Evolutionary conservation across 2,329 filamentous ascomycete species (phyloP).

Genomic region (Fusarium sacchari): DNA sequence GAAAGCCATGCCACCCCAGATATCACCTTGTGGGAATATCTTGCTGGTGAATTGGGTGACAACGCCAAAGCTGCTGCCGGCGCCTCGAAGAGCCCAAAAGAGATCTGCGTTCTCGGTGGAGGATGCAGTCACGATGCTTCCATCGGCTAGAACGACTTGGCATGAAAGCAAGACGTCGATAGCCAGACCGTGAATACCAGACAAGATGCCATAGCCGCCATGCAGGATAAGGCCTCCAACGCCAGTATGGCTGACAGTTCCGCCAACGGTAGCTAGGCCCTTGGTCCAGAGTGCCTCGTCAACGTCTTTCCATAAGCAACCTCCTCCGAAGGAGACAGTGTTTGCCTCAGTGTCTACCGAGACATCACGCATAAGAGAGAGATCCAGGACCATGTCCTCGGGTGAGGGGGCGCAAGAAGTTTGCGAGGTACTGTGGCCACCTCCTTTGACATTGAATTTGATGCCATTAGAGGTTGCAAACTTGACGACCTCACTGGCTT

Average conservation of each 20-base stretch:
- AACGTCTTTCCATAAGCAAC: conserved; percentile 64
- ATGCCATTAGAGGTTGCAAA: conserved; percentile 57
- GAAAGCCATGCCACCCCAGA: conserved; percentile 46
- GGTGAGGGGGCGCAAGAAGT: conserved; percentile 54
- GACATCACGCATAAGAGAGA: conserved; percentile 61
- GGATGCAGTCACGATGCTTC: conserved; percentile 52
- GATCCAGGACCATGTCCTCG: conserved; percentile 65
- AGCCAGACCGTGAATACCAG: conserved; percentile 62
- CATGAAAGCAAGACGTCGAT: conserved; percentile 54
- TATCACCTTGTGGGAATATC: conserved; percentile 45
- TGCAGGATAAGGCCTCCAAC: conserved; percentile 68
- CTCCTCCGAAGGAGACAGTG: conserved; percentile 61
- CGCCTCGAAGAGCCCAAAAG: conserved; percentile 55
- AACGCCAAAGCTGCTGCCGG: conserved; percentile 56
- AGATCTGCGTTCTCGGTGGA: conserved; percentile 54
- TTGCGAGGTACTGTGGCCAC: conserved; percentile 65
- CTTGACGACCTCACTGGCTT: conserved; percentile 55
- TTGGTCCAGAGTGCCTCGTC: conserved; percentile 61
- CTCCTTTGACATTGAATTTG: conserved; percentile 63
- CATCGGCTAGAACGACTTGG: conserved; percentile 53
- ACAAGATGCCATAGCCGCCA: conserved; percentile 68
- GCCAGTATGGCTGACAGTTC: conserved; percentile 71
- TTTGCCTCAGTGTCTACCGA: conserved; percentile 56
- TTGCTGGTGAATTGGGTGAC: conserved; percentile 53
- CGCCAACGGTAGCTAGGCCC: conserved; percentile 67